Percentiles rank a stretch among this genome's conserved stretches.
Evolutionary conservation across 1,284 basidiomycete species (phyloP).

Genomic region (Ceratobasidium sp.): DNA sequence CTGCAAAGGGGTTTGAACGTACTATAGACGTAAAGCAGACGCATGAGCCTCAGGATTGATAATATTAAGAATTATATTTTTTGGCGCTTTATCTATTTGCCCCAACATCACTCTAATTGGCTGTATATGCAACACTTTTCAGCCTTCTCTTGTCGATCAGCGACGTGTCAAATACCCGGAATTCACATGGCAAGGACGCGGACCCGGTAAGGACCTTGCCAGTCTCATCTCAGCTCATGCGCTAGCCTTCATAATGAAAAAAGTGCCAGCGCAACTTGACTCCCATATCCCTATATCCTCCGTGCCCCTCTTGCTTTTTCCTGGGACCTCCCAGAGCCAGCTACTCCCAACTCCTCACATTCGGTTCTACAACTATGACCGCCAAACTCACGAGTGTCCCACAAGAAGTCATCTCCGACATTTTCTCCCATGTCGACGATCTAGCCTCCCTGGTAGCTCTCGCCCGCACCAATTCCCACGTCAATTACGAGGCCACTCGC

Average conservation of each 20-base stretch:
- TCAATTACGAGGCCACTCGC: conserved; percentile 33
- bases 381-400: conserved; percentile 13
- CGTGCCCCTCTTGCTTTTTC: background rate
- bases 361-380: conserved; percentile 12
- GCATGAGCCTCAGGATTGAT: background rate
- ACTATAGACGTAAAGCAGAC: background rate
- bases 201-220: background rate
- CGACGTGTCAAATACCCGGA: background rate
- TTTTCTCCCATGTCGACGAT: conserved; percentile 21
- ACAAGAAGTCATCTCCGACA: conserved; percentile 31
- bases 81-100: background rate
- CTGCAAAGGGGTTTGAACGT: background rate
- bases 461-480: conserved; percentile 18
- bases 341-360: background rate
- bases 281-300: background rate
- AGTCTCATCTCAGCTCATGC: conserved; percentile 22
- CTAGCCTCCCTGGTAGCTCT: conserved; percentile 24
- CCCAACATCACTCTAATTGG: background rate
- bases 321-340: conserved; percentile 1
- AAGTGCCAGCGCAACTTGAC: conserved; percentile 30
- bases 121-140: background rate
- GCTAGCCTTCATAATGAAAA: conserved; percentile 24
- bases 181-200: conserved; percentile 14
- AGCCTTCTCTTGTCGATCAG: background rate
- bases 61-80: background rate